These are phyloP conservation scores for Diaporthe helianthi DNA, from an alignment of 2,329 filamentous ascomycete genomes.

Conservation along the genomic window DNA sequence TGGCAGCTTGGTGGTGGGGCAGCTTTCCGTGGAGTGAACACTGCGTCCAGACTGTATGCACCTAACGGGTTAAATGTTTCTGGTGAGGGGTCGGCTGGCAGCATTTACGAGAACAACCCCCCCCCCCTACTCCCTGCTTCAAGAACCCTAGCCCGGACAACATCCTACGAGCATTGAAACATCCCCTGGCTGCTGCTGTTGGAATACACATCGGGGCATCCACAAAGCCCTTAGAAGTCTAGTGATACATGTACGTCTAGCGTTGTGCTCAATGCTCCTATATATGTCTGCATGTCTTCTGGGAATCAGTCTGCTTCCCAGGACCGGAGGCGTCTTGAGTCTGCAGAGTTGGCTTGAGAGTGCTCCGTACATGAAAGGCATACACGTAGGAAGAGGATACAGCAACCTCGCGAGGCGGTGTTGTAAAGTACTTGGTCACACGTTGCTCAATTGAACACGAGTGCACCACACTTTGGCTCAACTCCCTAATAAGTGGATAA, in stretches of 20 bases:
- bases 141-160: neutral
- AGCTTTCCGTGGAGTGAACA: neutral
- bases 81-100: neutral
- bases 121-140: neutral
- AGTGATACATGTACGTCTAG: no score
- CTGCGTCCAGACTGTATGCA: constrained; percentile 15
- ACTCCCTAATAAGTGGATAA: neutral
- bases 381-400: neutral
- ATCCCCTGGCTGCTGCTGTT: neutral
- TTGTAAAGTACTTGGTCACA: neutral
- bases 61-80: neutral
- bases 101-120: neutral
- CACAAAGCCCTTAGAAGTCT: no score
- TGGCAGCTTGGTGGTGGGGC: constrained; percentile 28
- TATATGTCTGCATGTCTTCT: neutral
- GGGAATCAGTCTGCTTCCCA: neutral
- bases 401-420: neutral
- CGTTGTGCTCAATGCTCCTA: neutral
- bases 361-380: neutral
- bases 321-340: neutral
- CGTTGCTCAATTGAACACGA: neutral
- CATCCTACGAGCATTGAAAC: neutral
- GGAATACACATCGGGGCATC: no score
- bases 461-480: neutral
- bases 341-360: neutral